Conservation (phyloP, 2,329 filamentous ascomycete species). For the Lachnellula hyalina region DNA sequence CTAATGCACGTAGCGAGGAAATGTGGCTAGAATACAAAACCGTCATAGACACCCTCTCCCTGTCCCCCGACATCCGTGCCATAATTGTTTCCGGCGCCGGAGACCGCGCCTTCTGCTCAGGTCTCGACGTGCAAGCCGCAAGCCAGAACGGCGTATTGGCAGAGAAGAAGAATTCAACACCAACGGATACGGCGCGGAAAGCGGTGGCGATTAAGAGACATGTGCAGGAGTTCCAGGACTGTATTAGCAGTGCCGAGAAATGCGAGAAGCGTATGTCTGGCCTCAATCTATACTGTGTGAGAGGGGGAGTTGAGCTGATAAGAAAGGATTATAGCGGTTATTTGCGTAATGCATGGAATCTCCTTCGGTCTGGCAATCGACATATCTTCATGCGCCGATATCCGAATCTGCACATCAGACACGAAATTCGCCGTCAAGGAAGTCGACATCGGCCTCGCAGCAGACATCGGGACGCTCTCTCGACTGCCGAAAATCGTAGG, state of each 20-base stretch:
- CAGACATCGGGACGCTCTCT: conserved; percentile 71
- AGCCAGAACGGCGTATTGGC: conserved; percentile 45
- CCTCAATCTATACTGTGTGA: neutral
- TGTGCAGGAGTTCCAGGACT: conserved; percentile 75
- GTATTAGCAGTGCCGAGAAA: conserved; percentile 69
- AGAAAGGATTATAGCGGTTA: conserved; percentile 53
- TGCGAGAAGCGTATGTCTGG: conserved; percentile 74
- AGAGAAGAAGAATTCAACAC: conserved; percentile 20
- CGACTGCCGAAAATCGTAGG: conserved; percentile 70
- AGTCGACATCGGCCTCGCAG: conserved; percentile 75
- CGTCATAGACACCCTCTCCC: conserved; percentile 68
- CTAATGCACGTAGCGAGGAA: conserved; percentile 39
- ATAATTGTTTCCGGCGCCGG: conserved; percentile 79
- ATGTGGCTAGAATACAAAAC: conserved; percentile 81
- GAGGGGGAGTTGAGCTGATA: neutral
- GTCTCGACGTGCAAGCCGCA: conserved; percentile 75
- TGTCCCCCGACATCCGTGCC: conserved; percentile 66
- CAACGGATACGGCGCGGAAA: conserved; percentile 57
- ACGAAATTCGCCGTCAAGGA: conserved; percentile 69
- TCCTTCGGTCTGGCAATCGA: conserved; percentile 75
- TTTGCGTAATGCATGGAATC: conserved; percentile 75
- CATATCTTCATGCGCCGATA: conserved; percentile 62
- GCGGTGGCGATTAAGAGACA: conserved; percentile 59
- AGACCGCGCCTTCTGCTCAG: conserved; percentile 77
- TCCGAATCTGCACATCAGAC: conserved; percentile 58